A percentile compares a stretch with the other conserved stretches of the same genome.
Evolutionary conservation across 441 rosid genomes (phyloP).

Genomic region (Melastoma candidum): DNA sequence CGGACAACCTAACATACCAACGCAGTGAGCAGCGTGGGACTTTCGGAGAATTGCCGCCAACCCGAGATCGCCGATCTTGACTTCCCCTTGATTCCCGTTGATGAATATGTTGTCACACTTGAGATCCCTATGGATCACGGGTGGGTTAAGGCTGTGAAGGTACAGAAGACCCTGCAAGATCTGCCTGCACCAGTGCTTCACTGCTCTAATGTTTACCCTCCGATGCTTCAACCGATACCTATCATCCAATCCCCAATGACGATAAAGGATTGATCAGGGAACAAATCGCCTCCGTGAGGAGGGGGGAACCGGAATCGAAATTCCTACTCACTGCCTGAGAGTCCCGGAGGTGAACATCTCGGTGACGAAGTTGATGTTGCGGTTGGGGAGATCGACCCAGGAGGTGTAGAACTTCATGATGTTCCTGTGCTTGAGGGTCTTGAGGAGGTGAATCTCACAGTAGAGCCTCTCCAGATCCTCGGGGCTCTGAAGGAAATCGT

Average conservation of each 20-base stretch:
- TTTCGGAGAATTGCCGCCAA: slow-evolving; percentile 78
- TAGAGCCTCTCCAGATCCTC: slow-evolving; percentile 91
- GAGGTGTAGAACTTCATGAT: slow-evolving; percentile 93
- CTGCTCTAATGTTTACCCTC: slow-evolving; percentile 85
- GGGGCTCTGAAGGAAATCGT: slow-evolving; percentile 82
- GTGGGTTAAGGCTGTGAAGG: slow-evolving; percentile 86
- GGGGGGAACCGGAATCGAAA: background rate
- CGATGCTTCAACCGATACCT: slow-evolving; percentile 86
- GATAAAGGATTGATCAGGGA: slow-evolving; percentile 4
- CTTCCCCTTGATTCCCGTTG: slow-evolving; percentile 95
- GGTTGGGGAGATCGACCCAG: slow-evolving; percentile 74
- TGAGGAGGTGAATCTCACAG: slow-evolving; percentile 87
- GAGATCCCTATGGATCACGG: slow-evolving; percentile 95
- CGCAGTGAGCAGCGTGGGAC: slow-evolving; percentile 84
- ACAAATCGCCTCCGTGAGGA: background rate
- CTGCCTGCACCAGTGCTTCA: slow-evolving; percentile 98
- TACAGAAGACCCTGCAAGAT: slow-evolving; percentile 77
- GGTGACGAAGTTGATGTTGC: slow-evolving; percentile 87
- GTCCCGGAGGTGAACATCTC: slow-evolving; percentile 99
- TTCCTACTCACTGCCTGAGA: slow-evolving; percentile 68
- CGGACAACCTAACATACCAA: slow-evolving; percentile 39
- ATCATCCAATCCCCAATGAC: background rate
- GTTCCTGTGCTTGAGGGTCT: slow-evolving; percentile 81
- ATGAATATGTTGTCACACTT: slow-evolving; percentile 94
- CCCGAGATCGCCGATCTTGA: slow-evolving; percentile 97